phyloP scores from a whole-genome alignment of 176 grass and related monocot species.

The Carex parvula region DNA sequence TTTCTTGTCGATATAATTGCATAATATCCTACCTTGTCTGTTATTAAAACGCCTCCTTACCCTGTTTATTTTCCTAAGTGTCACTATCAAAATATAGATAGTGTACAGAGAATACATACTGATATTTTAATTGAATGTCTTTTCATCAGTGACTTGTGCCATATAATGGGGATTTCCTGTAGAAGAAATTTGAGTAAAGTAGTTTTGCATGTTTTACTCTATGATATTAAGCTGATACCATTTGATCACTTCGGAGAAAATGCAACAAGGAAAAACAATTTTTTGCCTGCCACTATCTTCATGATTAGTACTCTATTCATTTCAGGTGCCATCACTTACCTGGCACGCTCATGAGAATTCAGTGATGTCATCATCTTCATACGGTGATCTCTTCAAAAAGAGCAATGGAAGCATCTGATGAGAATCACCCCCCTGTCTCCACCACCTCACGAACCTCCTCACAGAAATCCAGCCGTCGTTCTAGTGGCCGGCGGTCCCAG shows the following conservation, averaged over 20 bases:
- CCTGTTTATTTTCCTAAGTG: not conserved
- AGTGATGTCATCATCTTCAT: slow-evolving; percentile 25
- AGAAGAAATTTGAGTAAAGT: not conserved
- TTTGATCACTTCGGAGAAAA: not conserved
- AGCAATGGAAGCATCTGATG: slow-evolving; percentile 57
- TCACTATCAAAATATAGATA: slow-evolving; percentile 8
- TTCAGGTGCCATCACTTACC: not conserved
- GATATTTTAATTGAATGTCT: not conserved
- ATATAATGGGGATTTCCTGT: not conserved
- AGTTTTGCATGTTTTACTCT: not conserved
- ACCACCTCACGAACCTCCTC: slow-evolving; percentile 62
- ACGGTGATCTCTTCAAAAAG: slow-evolving; percentile 8
- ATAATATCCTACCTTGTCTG: not conserved
- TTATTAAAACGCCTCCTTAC: not conserved
- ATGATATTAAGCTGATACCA: not conserved
- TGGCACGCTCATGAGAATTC: not conserved
- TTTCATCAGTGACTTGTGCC: slow-evolving; percentile 4
- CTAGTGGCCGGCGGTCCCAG: slow-evolving; percentile 48
- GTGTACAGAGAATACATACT: not conserved
- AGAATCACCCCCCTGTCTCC: slow-evolving; percentile 46
- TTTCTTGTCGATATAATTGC: not conserved
- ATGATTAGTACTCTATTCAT: not conserved
- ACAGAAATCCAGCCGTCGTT: slow-evolving; percentile 60
- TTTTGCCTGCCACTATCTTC: not conserved
- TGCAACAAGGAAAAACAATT: not conserved